phyloP scores from a whole-genome alignment of 2,329 filamentous ascomycete species.

The Colletotrichum lentis region DNA sequence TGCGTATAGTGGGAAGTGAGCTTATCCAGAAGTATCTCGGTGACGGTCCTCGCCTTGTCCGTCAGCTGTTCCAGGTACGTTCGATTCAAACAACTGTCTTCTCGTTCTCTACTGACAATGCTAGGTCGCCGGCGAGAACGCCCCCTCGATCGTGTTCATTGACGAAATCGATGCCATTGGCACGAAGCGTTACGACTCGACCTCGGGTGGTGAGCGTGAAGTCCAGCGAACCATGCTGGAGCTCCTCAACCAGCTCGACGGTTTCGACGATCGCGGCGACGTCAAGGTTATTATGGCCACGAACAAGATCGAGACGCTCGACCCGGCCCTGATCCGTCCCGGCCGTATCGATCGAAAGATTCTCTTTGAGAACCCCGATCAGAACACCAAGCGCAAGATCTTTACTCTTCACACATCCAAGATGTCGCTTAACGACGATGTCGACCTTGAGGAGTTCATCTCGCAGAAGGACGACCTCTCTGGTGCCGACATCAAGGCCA shows the following conservation, averaged over 20 bases:
- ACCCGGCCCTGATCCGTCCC: conserved; percentile 93
- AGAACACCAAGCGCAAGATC: conserved; percentile 97
- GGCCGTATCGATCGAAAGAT: conserved; percentile 99
- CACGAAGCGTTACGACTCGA: conserved; percentile 98
- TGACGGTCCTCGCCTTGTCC: conserved; percentile 91
- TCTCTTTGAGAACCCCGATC: conserved; percentile 71
- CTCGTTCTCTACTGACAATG: conserved; percentile 33
- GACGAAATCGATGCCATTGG: conserved; percentile 99
- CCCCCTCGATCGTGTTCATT: conserved; percentile 97
- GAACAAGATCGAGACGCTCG: conserved; percentile 98
- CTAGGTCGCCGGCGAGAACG: conserved; percentile 90
- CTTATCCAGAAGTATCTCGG: conserved; percentile 99
- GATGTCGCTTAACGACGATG: conserved; percentile 95
- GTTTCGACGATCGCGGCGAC: conserved; percentile 97
- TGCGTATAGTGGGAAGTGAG: conserved; percentile 96
- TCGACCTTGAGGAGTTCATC: conserved; percentile 99
- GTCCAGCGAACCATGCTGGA: conserved; percentile 99
- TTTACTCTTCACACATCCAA: conserved; percentile 98
- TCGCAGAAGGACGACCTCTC: conserved; percentile 97
- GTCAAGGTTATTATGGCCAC: conserved; percentile 99
- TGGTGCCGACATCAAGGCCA: conserved; percentile 98
- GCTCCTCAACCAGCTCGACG: conserved; percentile 96
- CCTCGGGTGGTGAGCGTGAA: conserved; percentile 94
- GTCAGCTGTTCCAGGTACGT: conserved; percentile 87
- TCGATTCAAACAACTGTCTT: neutral